Evolutionary conservation across 306 rosid genomes (phyloP).

Genomic region (Luffa acutangula): DNA sequence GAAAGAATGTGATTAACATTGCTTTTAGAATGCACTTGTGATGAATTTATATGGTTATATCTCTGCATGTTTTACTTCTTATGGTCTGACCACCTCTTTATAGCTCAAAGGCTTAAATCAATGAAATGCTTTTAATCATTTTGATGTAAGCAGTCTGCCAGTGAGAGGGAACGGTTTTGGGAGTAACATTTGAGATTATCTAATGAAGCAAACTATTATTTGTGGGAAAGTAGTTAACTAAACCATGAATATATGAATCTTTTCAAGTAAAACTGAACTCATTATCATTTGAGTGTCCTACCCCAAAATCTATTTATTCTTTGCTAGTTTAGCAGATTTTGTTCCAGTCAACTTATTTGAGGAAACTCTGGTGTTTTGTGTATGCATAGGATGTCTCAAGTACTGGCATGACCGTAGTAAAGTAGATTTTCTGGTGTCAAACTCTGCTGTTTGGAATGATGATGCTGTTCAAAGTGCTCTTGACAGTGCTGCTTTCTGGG

Average conservation of each 20-base stretch:
- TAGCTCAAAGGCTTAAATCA: not conserved
- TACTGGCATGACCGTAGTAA: slow-evolving; percentile 79
- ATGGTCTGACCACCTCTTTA: not conserved
- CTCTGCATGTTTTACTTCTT: not conserved
- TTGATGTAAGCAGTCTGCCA: not conserved
- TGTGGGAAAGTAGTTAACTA: not conserved
- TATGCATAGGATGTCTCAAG: slow-evolving; percentile 55
- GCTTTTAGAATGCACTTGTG: not conserved
- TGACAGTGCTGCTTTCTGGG: slow-evolving; percentile 75
- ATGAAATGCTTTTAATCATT: not conserved
- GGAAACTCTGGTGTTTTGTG: slow-evolving; percentile 15
- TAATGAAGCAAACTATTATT: not conserved
- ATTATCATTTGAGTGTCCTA: not conserved
- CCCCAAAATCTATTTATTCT: not conserved
- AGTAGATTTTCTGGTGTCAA: slow-evolving; percentile 53
- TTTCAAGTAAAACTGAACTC: not conserved
- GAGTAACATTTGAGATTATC: not conserved
- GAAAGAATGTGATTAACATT: not conserved
- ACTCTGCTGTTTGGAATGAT: slow-evolving; percentile 80
- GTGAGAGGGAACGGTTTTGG: not conserved
- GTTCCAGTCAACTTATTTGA: not conserved
- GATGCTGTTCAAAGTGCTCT: slow-evolving; percentile 72
- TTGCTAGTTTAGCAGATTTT: not conserved
- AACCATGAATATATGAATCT: not conserved
- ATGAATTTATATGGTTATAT: not conserved